Evolutionary conservation across 164 flowering plant species (phyloP), one percentile per base, ranked within the genome.

Genomic region (Euptelea pleiosperma): DNA sequence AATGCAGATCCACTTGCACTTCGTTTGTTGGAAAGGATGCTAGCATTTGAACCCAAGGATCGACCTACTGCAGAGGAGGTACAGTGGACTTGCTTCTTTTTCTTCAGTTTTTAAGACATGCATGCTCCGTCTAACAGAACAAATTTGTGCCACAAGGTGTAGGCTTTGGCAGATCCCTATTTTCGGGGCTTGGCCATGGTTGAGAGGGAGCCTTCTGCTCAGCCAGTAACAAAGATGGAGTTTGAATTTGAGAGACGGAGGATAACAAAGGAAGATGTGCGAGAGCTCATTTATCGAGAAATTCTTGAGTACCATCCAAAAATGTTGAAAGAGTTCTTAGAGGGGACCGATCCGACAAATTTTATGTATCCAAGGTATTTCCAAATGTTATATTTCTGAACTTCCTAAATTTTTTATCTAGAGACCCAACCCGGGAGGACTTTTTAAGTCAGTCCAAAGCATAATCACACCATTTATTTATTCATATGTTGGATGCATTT

Each of bases 101-200:
- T 62, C 29, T 21, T 40, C 14, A 28, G n/a, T 8, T 61, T 37
- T 63, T 34, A 6, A n/a, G 1, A 31, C 56, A 10, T 48, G 12
- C 29, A 28, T 34, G 45, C 51, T 61, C 48, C 8, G 21, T 48
- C 75, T 71, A 71, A 71, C 68, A 58, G 59, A 21, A 55, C 12
- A 25, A 49, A 48, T 16, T 66, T 66, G 55, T 66, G 54, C 62
- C 45, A 36, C 63, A 59, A 64, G 59, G 64, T 68, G 28, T 63
- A 93, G 98, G 98, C 98, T 75, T 85, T 93, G 70, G 92, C 97
- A 43, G 96, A 93, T 88, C 96, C 97, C 45, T 93, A 93, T 74
- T 93, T 93, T 64, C 79, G 82, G 72, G 86, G 87, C 62, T 80
- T 93, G 74, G 96, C 99, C 56, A 93, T 82, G 71, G 96, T 85